Conservation (phyloP, 345 rosid species). For the Euphorbia tirucalli region DNA sequence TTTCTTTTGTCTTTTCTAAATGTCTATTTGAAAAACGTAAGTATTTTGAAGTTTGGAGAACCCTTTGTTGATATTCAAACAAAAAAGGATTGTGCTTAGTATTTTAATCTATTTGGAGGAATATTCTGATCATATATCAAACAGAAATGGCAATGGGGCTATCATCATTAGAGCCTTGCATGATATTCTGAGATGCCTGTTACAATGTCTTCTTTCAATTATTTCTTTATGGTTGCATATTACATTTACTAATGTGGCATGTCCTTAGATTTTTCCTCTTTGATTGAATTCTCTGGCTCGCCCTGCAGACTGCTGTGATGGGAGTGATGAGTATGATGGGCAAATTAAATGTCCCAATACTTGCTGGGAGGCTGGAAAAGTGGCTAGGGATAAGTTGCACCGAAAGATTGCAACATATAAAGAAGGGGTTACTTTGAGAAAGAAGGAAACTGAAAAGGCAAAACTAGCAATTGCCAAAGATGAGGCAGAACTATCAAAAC, state of each 20-base stretch:
- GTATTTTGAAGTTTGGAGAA: neutral
- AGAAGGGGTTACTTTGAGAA: slow-evolving; percentile 58
- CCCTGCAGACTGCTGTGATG: slow-evolving; percentile 91
- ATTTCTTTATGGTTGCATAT: neutral
- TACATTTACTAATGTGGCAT: neutral
- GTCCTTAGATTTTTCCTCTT: neutral
- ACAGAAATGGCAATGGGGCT: neutral
- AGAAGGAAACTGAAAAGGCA: slow-evolving; percentile 54
- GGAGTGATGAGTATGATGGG: slow-evolving; percentile 92
- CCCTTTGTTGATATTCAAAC: neutral
- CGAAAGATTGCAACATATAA: slow-evolving; percentile 62
- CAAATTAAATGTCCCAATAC: slow-evolving; percentile 66
- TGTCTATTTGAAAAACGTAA: neutral
- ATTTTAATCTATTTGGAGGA: neutral
- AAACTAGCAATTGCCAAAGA: slow-evolving; percentile 63
- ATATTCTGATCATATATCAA: neutral
- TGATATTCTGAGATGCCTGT: neutral
- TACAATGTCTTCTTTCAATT: neutral
- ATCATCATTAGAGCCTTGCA: neutral
- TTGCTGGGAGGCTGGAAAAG: slow-evolving; percentile 95
- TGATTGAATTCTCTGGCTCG: slow-evolving; percentile 2
- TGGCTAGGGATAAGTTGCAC: slow-evolving; percentile 65
- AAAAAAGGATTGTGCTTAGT: neutral
- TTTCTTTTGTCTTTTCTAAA: neutral
- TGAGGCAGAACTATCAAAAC: slow-evolving; percentile 60